phyloP scores from a whole-genome alignment of 2,329 filamentous ascomycete species.

The Trichoderma koningii region DNA sequence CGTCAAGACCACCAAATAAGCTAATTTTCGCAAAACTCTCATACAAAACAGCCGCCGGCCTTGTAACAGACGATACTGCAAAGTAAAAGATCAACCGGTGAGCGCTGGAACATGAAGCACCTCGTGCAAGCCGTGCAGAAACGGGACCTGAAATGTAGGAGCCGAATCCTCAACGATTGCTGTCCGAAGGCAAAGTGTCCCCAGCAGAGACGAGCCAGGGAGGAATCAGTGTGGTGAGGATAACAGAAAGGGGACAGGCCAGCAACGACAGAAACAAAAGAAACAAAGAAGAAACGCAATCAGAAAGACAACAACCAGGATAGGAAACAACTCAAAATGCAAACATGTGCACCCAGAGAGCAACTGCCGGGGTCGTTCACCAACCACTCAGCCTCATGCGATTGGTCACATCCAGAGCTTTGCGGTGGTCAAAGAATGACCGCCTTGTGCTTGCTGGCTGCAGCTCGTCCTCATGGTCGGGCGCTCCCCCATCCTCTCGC shows the following conservation, averaged over 20 bases:
- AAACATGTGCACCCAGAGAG: neutral
- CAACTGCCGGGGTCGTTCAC: neutral
- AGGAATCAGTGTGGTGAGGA: neutral
- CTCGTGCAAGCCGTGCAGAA: no score
- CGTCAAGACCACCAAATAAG: no score
- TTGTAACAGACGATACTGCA: no score
- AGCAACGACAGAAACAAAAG: neutral
- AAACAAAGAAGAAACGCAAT: neutral
- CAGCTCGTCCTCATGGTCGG: constrained; percentile 32
- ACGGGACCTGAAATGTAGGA: no score
- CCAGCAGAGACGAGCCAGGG: neutral
- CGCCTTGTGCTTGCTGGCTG: constrained; percentile 22
- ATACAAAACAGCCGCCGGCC: no score
- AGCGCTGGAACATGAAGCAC: no score
- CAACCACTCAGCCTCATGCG: neutral
- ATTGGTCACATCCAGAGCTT: neutral
- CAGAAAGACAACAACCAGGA: neutral
- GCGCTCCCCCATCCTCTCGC: constrained; percentile 28
- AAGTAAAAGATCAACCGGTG: neutral
- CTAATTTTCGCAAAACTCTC: no score
- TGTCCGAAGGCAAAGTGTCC: neutral
- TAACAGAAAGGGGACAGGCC: neutral
- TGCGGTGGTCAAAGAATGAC: neutral
- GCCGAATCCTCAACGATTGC: neutral
- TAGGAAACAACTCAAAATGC: neutral